Conservation (phyloP, 108 stramenopile species). For the Cyclotella distinguenda region DNA sequence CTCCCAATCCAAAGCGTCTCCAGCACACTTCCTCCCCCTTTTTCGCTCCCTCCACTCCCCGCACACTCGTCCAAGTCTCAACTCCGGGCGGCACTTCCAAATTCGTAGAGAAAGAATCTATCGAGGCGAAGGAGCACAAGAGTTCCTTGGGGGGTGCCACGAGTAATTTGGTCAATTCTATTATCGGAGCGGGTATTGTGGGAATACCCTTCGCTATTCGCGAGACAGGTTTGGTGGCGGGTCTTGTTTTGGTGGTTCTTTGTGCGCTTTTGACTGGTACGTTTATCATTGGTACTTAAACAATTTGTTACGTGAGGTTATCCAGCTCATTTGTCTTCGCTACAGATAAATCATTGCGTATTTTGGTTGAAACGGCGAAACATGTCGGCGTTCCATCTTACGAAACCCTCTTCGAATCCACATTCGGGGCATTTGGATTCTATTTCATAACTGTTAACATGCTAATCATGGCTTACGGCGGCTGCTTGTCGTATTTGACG, state of each 20-base stretch:
- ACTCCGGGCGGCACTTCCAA: constrained; percentile 50
- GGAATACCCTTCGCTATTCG: constrained; percentile 85
- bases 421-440: constrained; percentile 59
- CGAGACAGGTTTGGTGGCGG: constrained; percentile 76
- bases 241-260: constrained; percentile 57
- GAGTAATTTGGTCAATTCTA: constrained; percentile 81
- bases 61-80: constrained; percentile 29
- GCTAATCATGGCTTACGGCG: constrained; percentile 85
- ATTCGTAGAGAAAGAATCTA: constrained; percentile 26
- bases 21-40: constrained; percentile 40
- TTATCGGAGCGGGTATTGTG: constrained; percentile 87
- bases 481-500: constrained; percentile 77
- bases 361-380: constrained; percentile 78
- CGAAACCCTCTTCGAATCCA: constrained; percentile 35
- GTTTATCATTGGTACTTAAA: no score
- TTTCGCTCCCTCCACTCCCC: constrained; percentile 49
- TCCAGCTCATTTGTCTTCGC: neutral
- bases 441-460: constrained; percentile 69
- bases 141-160: constrained; percentile 66
- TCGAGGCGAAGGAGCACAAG: constrained; percentile 54
- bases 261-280: constrained; percentile 52
- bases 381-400: constrained; percentile 67
- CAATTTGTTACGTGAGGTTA: no score
- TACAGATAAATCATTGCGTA: constrained; percentile 70
- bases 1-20: constrained; percentile 15